Percentiles rank a stretch among this genome's conserved stretches.
Conservation (phyloP, 129 eudicot species). For the Chrysanthemum seticuspe region DNA sequence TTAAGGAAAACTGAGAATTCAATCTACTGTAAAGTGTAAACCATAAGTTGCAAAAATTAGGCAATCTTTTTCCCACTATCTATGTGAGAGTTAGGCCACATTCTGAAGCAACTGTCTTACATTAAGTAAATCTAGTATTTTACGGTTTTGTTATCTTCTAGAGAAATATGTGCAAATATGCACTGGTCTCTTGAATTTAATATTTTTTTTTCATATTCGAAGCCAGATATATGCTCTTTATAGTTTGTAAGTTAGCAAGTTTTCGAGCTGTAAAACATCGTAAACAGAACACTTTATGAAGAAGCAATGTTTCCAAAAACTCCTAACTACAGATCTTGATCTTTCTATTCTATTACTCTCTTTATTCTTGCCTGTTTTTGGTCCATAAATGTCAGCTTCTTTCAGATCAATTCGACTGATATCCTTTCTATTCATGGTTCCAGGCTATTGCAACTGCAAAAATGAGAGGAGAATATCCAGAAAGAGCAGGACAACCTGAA, state of each 20-base stretch:
- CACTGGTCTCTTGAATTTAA: not conserved
- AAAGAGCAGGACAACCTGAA: conserved; percentile 85
- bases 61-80: no score
- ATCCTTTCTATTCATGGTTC: conserved; percentile 18
- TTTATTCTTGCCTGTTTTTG: not conserved
- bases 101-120: not conserved
- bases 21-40: no score
- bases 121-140: not conserved
- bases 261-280: not conserved
- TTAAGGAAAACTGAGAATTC: no score
- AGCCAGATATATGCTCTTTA: no score
- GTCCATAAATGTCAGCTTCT: not conserved
- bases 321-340: not conserved
- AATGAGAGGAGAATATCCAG: conserved; percentile 89
- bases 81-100: no score
- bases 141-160: not conserved
- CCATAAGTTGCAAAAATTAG: no score
- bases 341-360: not conserved
- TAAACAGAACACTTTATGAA: not conserved
- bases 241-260: not conserved
- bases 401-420: not conserved
- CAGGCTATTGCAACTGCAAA: conserved; percentile 87
- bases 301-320: not conserved
- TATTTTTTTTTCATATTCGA: no score
- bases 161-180: not conserved